A percentile compares a stretch with the other conserved stretches of the same genome.
phyloP scores from a whole-genome alignment of 345 rosid species.

The Salix koriyanagi region DNA sequence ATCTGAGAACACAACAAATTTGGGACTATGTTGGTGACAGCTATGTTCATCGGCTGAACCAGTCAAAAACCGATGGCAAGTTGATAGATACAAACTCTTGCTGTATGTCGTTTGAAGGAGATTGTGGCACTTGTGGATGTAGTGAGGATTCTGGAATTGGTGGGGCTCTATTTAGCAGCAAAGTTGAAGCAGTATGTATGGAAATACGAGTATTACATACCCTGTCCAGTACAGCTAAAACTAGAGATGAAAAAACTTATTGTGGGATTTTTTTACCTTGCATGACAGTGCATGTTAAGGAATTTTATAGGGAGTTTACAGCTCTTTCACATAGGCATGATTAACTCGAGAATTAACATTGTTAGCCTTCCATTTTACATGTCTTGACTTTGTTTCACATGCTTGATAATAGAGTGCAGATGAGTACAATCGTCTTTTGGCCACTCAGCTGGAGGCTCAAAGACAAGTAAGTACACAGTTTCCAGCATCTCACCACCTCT shows the following conservation, averaged over 20 bases:
- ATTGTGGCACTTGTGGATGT: slow-evolving; percentile 60
- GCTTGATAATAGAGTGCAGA: slow-evolving; percentile 53
- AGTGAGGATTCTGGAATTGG: slow-evolving; percentile 78
- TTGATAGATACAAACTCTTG: slow-evolving; percentile 48
- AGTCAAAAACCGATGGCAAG: slow-evolving; percentile 79
- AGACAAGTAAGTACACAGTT: slow-evolving; percentile 57
- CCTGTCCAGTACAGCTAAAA: not conserved
- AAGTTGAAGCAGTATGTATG: slow-evolving; percentile 78
- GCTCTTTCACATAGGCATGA: not conserved
- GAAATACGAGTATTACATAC: not conserved
- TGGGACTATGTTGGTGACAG: slow-evolving; percentile 98
- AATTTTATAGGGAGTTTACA: not conserved
- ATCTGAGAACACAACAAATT: slow-evolving; percentile 80
- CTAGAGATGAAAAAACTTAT: not conserved
- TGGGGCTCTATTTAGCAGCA: slow-evolving; percentile 75
- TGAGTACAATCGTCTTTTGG: slow-evolving; percentile 82
- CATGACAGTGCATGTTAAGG: not conserved
- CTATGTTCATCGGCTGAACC: slow-evolving; percentile 91
- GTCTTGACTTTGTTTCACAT: slow-evolving; percentile 6
- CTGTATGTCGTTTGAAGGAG: slow-evolving; percentile 57
- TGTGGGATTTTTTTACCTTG: not conserved
- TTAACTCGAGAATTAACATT: not conserved
- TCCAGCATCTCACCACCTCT: not conserved
- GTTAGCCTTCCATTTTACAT: not conserved
- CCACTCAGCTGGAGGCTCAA: slow-evolving; percentile 69